Evolutionary conservation across 257 asterid genomes (phyloP).

Genomic region (Nicotiana tabacum): DNA sequence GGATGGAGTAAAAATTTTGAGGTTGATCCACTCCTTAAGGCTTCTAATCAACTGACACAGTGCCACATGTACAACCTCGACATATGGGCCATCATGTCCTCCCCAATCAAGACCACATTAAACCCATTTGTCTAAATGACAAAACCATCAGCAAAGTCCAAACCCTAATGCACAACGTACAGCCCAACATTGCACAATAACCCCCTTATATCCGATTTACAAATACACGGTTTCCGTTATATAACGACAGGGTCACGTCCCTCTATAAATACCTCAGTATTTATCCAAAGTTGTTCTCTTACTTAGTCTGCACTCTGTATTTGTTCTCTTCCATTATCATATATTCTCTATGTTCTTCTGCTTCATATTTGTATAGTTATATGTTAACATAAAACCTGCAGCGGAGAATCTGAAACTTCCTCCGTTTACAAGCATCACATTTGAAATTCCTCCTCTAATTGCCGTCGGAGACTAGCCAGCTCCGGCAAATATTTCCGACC

Average conservation of each 20-base stretch:
- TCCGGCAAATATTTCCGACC: slow-evolving; percentile 5
- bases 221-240: slow-evolving; percentile 42
- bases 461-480: slow-evolving; percentile 27
- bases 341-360: background rate
- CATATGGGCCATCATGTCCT: slow-evolving; percentile 63
- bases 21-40: slow-evolving; percentile 11
- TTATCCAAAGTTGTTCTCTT: slow-evolving; percentile 30
- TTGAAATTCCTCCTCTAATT: background rate
- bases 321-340: slow-evolving; percentile 18
- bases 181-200: background rate
- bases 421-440: slow-evolving; percentile 4
- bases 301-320: slow-evolving; percentile 36
- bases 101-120: slow-evolving; percentile 32
- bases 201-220: background rate
- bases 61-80: slow-evolving; percentile 20
- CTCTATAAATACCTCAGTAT: slow-evolving; percentile 44
- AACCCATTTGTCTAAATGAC: slow-evolving; percentile 10
- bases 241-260: slow-evolving; percentile 59
- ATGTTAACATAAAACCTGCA: slow-evolving; percentile 25
- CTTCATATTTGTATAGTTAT: background rate
- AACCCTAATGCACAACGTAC: slow-evolving; percentile 1
- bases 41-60: slow-evolving; percentile 1
- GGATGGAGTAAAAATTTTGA: background rate
- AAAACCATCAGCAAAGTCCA: slow-evolving; percentile 28
- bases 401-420: slow-evolving; percentile 20